Conservation (phyloP, 441 rosid species). For the Brassica hybrid region DNA sequence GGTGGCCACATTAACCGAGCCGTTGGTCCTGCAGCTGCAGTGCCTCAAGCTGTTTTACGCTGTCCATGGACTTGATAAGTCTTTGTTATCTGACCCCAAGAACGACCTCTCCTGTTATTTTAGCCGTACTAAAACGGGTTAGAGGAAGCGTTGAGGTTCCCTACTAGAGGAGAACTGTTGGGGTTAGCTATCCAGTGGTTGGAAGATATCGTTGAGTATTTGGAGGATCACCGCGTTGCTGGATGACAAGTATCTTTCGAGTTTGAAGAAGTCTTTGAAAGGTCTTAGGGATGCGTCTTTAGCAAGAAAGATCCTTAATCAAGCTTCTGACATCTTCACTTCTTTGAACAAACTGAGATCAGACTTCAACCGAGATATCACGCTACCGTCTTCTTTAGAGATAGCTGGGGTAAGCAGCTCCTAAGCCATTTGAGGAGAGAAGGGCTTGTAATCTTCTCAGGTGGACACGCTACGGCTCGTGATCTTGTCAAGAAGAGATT, state of each 20-base stretch:
- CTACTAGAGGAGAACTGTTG: not conserved
- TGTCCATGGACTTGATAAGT: conserved; percentile 1
- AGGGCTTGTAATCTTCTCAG: not conserved
- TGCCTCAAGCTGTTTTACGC: not conserved
- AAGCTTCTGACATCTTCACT: not conserved
- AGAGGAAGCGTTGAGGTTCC: not conserved
- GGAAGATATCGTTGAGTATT: not conserved
- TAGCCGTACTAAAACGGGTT: not conserved
- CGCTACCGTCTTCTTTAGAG: not conserved
- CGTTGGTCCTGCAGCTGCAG: conserved; percentile 1
- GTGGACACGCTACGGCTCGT: not conserved
- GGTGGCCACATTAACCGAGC: not conserved
- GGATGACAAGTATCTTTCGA: not conserved
- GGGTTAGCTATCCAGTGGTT: not conserved
- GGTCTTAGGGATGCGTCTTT: not conserved
- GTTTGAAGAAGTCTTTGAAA: not conserved
- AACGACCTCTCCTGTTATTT: not conserved
- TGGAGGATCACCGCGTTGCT: not conserved
- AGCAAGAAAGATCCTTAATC: not conserved
- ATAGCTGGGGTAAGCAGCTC: not conserved
- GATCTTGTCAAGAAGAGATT: not conserved
- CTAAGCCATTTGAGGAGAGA: not conserved
- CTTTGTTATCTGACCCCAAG: not conserved
- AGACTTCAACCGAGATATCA: not conserved
- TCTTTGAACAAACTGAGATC: not conserved